These are phyloP conservation scores for Durotheca rogersii DNA, from an alignment of 495 filamentous ascomycete genomes.

Conservation along the genomic window DNA sequence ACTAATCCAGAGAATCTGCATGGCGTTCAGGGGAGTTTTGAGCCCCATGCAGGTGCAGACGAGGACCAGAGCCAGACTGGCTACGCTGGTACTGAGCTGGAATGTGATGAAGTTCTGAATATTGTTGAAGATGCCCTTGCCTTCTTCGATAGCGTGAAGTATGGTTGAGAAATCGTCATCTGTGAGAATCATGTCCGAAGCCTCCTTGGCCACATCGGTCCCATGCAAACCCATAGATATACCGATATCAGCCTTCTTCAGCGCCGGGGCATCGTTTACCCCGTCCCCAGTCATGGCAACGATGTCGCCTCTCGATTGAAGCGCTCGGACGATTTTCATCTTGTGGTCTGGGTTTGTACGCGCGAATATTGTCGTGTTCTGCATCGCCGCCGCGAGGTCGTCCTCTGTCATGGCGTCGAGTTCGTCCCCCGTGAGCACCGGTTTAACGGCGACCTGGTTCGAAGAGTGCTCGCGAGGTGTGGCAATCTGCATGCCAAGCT, in stretches of 20 bases:
- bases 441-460: slow-evolving; percentile 53
- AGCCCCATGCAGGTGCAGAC: slow-evolving; percentile 89
- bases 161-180: slow-evolving; percentile 99
- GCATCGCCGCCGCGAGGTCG: slow-evolving; percentile 79
- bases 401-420: slow-evolving; percentile 85
- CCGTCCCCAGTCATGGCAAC: slow-evolving; percentile 99
- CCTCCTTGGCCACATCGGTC: slow-evolving; percentile 97
- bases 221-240: slow-evolving; percentile 95
- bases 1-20: slow-evolving; percentile 99
- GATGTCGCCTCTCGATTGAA: slow-evolving; percentile 91
- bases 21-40: slow-evolving; percentile 92
- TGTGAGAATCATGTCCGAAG: slow-evolving; percentile 98
- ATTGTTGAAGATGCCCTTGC: slow-evolving; percentile 99
- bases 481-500: slow-evolving; percentile 82
- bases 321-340: slow-evolving; percentile 88
- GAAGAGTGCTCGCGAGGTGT: slow-evolving; percentile 45
- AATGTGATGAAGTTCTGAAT: slow-evolving; percentile 99
- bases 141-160: slow-evolving; percentile 92
- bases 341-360: slow-evolving; percentile 97
- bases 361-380: slow-evolving; percentile 88
- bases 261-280: slow-evolving; percentile 93
- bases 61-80: slow-evolving; percentile 86
- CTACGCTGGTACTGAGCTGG: slow-evolving; percentile 95
- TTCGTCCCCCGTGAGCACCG: slow-evolving; percentile 85
- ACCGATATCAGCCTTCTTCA: slow-evolving; percentile 97